A percentile compares a stretch with the other conserved stretches of the same genome.
Conservation (phyloP, 257 asterid species). For the Voacanga thouarsii region DNA sequence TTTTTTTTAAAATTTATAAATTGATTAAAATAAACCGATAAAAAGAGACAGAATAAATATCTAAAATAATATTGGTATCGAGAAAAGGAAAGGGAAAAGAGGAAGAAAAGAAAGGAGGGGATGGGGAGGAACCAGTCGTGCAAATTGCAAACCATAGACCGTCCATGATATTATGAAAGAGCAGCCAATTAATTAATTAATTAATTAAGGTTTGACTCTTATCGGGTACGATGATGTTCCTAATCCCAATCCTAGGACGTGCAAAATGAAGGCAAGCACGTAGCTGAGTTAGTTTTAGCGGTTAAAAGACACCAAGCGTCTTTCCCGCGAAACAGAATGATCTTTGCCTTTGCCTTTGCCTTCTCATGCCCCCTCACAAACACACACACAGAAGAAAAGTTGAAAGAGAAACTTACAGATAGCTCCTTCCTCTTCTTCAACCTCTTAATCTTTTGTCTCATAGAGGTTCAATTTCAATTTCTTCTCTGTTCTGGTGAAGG, state of each 20-base stretch:
- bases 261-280: conserved; percentile 24
- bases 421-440: conserved; percentile 18
- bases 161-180: background rate
- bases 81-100: too few species aligned
- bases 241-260: conserved; percentile 3
- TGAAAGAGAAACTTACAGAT: conserved; percentile 16
- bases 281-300: conserved; percentile 19
- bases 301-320: conserved; percentile 24
- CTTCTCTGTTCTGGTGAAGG: background rate
- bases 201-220: too few species aligned
- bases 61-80: too few species aligned
- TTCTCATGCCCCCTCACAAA: conserved; percentile 7
- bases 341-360: conserved; percentile 12
- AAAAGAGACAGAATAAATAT: too few species aligned
- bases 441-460: background rate
- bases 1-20: too few species aligned
- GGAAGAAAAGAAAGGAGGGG: too few species aligned
- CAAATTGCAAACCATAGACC: background rate
- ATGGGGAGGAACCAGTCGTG: too few species aligned
- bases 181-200: background rate
- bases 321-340: conserved; percentile 34
- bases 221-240: background rate
- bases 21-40: too few species aligned
- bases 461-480: conserved; percentile 13
- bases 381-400: conserved; percentile 10